Conservation (phyloP, 2,329 filamentous ascomycete species). For the Eutypa lata region DNA sequence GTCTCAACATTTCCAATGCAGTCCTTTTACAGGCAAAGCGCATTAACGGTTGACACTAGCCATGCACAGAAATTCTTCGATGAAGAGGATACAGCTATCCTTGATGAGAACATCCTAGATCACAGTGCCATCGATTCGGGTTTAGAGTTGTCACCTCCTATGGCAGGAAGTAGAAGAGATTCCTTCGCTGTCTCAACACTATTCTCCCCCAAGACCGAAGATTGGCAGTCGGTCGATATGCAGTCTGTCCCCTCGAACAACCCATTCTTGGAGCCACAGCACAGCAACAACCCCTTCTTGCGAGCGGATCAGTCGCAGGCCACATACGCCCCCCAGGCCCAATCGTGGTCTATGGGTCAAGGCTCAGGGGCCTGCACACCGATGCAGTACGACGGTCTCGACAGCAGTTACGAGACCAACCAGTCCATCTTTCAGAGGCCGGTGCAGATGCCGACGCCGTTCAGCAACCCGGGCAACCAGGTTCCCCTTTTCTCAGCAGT, state of each 20-base stretch:
- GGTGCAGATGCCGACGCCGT: slow-evolving; percentile 52
- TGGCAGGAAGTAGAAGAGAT: slow-evolving; percentile 60
- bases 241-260: slow-evolving; percentile 62
- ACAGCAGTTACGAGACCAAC: slow-evolving; percentile 52
- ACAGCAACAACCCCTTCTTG: slow-evolving; percentile 64
- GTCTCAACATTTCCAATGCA: slow-evolving; percentile 51
- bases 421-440: slow-evolving; percentile 51
- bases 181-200: slow-evolving; percentile 58
- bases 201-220: slow-evolving; percentile 64
- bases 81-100: slow-evolving; percentile 57
- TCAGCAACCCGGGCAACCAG: slow-evolving; percentile 48
- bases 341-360: slow-evolving; percentile 62
- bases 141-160: slow-evolving; percentile 61
- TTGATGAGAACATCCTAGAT: slow-evolving; percentile 61
- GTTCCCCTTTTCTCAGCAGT: slow-evolving; percentile 53
- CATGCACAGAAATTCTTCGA: slow-evolving; percentile 57
- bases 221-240: slow-evolving; percentile 64
- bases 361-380: slow-evolving; percentile 72
- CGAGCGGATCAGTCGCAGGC: slow-evolving; percentile 54
- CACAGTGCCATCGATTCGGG: slow-evolving; percentile 58
- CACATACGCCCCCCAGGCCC: slow-evolving; percentile 37
- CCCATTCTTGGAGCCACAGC: slow-evolving; percentile 56
- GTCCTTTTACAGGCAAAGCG: slow-evolving; percentile 47
- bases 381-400: slow-evolving; percentile 65
- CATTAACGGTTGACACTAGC: slow-evolving; percentile 51